Evolutionary conservation across 192 early-diverging fungal species (phyloP).

Genomic region (Rhizoclosmatium globosum): DNA sequence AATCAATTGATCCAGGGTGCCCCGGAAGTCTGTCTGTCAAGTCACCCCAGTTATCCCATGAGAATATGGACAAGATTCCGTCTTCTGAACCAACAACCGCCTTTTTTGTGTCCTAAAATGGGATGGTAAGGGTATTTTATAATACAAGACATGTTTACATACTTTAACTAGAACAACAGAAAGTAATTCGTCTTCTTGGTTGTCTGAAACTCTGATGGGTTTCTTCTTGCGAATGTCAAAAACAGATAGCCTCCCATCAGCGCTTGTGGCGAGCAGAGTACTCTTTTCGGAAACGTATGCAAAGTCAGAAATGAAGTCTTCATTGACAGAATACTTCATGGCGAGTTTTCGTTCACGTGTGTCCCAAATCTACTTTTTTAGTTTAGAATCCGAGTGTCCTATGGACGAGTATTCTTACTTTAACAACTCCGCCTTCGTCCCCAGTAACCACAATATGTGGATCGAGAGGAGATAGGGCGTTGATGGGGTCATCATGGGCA

Average conservation of each 20-base stretch:
- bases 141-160: not conserved
- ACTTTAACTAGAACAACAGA: conserved; percentile 80
- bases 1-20: conserved; percentile 90
- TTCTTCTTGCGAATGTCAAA: conserved; percentile 91
- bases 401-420: conserved; percentile 45
- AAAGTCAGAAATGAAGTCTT: conserved; percentile 94
- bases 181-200: conserved; percentile 95
- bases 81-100: conserved; percentile 92
- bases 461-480: conserved; percentile 74
- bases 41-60: conserved; percentile 93
- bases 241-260: conserved; percentile 89
- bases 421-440: conserved; percentile 90
- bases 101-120: conserved; percentile 74
- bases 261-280: conserved; percentile 84
- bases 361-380: conserved; percentile 83
- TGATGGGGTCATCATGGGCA: conserved; percentile 90
- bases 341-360: conserved; percentile 76
- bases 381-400: not conserved
- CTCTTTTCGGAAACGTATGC: conserved; percentile 72
- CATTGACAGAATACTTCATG: conserved; percentile 84
- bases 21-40: conserved; percentile 93
- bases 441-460: conserved; percentile 88
- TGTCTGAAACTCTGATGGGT: conserved; percentile 86
- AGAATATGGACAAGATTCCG: conserved; percentile 87
- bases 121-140: not conserved